Evolutionary conservation across 306 rosid genomes (phyloP).

Genomic region (Lathyrus sativus): DNA sequence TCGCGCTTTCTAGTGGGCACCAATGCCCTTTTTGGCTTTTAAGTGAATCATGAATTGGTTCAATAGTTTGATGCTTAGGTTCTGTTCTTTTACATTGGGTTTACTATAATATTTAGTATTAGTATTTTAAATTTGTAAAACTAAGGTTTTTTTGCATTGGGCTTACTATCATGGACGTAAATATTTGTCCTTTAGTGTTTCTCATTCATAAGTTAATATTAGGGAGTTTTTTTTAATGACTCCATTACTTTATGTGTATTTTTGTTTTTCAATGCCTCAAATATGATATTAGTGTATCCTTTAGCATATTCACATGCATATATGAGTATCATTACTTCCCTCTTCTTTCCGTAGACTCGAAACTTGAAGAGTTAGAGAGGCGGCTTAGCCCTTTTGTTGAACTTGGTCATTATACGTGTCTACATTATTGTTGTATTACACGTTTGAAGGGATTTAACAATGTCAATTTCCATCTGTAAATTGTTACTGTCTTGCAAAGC

Average conservation of each 20-base stretch:
- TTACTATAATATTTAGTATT: background rate
- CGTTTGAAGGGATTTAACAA: too few species aligned
- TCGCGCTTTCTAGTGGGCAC: background rate
- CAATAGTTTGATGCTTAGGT: background rate
- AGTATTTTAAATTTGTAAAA: constrained; percentile 1
- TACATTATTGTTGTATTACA: too few species aligned
- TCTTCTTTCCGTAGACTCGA: too few species aligned
- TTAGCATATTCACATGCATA: background rate
- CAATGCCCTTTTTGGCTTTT: constrained; percentile 11
- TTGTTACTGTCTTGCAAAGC: background rate
- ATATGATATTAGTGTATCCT: constrained; percentile 2
- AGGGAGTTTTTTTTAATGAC: background rate
- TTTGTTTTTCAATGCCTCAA: background rate
- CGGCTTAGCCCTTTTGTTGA: too few species aligned
- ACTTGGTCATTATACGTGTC: too few species aligned
- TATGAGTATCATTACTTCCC: background rate
- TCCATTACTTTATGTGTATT: background rate
- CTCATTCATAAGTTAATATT: background rate
- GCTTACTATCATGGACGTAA: background rate
- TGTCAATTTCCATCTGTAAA: constrained; percentile 21
- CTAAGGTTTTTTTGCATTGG: background rate
- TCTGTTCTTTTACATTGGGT: constrained; percentile 6
- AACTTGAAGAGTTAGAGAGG: too few species aligned
- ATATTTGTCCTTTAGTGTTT: background rate
- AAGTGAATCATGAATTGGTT: constrained; percentile 8